These are phyloP conservation scores for Ambrosiella xylebori DNA, from an alignment of 2,329 filamentous ascomycete genomes.

Conservation along the genomic window DNA sequence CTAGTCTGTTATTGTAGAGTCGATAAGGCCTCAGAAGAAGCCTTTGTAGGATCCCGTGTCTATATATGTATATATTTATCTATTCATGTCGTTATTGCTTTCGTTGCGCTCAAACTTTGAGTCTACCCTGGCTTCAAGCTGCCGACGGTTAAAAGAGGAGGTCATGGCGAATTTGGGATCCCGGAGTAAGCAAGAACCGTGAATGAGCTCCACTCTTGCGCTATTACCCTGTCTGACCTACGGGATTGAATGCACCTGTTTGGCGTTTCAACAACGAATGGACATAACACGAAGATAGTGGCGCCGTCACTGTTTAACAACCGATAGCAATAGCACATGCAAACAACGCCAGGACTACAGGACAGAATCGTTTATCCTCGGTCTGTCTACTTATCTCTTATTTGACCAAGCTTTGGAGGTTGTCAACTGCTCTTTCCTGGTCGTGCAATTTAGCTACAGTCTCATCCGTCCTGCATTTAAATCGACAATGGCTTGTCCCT, in stretches of 20 bases:
- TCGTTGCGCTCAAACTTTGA: background rate
- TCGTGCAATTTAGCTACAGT: background rate
- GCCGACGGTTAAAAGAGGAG: background rate
- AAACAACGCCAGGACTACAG: background rate
- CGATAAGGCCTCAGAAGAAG: too few relatives aligned
- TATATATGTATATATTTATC: too few relatives aligned
- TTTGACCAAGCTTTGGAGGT: too few relatives aligned
- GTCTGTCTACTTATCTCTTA: background rate
- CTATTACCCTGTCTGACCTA: background rate
- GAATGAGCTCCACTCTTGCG: background rate
- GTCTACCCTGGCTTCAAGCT: background rate
- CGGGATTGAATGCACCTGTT: background rate
- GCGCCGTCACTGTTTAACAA: too few relatives aligned
- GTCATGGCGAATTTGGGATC: conserved; percentile 1
- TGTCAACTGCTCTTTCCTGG: background rate
- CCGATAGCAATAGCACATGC: background rate
- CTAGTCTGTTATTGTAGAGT: too few relatives aligned
- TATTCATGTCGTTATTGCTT: background rate
- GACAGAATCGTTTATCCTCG: background rate
- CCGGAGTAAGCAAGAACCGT: background rate
- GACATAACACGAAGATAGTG: background rate
- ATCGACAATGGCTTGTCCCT: background rate
- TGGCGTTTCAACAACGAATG: background rate
- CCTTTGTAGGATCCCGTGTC: too few relatives aligned
- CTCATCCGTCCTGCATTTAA: background rate